Conservation (phyloP, 1,139 yeast genomes). For the Suhomyces panamericanus region DNA sequence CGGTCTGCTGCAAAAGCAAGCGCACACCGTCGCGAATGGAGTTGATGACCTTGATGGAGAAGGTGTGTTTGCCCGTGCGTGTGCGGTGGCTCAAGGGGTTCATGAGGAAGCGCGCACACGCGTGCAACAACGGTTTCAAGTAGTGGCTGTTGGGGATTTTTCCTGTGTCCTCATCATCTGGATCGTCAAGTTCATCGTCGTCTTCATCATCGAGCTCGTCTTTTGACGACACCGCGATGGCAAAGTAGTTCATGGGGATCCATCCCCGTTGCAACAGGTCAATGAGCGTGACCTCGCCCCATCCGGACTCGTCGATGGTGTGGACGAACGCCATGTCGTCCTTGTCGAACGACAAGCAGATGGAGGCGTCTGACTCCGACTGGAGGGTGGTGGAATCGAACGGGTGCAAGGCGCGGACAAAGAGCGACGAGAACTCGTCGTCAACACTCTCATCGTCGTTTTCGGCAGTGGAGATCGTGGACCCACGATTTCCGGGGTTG, state of each 20-base stretch:
- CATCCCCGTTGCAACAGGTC: slow-evolving; percentile 82
- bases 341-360: slow-evolving; percentile 79
- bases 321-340: slow-evolving; percentile 86
- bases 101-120: slow-evolving; percentile 74
- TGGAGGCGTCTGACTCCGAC: slow-evolving; percentile 65
- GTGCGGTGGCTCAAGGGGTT: slow-evolving; percentile 60
- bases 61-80: slow-evolving; percentile 43
- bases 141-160: slow-evolving; percentile 45
- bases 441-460: slow-evolving; percentile 20
- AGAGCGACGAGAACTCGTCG: slow-evolving; percentile 46
- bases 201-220: slow-evolving; percentile 20
- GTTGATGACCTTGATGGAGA: slow-evolving; percentile 45
- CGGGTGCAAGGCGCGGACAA: slow-evolving; percentile 70
- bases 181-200: slow-evolving; percentile 19
- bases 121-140: slow-evolving; percentile 60
- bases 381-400: slow-evolving; percentile 73
- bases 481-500: slow-evolving; percentile 4
- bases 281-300: slow-evolving; percentile 92
- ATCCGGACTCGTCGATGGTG: slow-evolving; percentile 87
- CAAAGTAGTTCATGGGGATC: slow-evolving; percentile 93
- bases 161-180: slow-evolving; percentile 23
- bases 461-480: slow-evolving; percentile 10
- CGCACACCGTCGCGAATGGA: slow-evolving; percentile 82
- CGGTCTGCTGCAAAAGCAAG: slow-evolving; percentile 69
- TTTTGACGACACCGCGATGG: slow-evolving; percentile 53